Base-by-base conservation (phyloP, 257 asterid genomes). In the Jacaranda mimosifolia region DNA sequence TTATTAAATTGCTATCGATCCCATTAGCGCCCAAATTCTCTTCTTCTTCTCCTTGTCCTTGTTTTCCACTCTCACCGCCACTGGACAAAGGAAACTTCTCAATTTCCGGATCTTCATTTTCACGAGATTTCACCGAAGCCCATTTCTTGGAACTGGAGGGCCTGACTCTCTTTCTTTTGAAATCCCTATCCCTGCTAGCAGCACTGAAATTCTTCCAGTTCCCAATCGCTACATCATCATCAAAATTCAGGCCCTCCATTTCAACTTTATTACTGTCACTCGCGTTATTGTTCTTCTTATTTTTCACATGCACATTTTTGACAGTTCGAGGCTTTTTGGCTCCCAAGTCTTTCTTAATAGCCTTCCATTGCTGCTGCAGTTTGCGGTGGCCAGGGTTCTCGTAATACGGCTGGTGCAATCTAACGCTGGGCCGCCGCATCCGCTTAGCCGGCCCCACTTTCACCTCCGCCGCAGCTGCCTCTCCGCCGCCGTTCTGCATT, bases 381-480 rank as follows among this genome's bases (percentile, higher is more conserved):
- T 81, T 79, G 72, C 82, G 80, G 43, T 69, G 79, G 75, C 72
- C 56, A 7, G 81, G 76, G 68, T 60, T 45, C 59, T 79, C 88
- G 80, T 81, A 79, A 18, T 79, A 86, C 39, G 90, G 88, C 72
- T 81, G 84, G 72, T 79, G 81, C 68, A 86, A 49, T 56, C 90
- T 82, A 6, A 86, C 88, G 76, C 81, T 86, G 11, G 90, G 90
- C 57, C 90, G 86, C 79, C 88, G 86, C 78, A 46, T 68, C 75
- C 88, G 85, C 80, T 84, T 86, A 14, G 77, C 17, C 46, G 79
- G 74, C 19, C 18, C 73, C 46, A 14, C 57, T 26, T 62, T 51
- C 83, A 26, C 76, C 63, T 69, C 76, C 65, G 57, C 72, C 5
- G 74, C 72, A 19, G 73, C 67, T 3, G 46, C 77, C 7, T 68